phyloP scores from a whole-genome alignment of 169 alveolate genomes.

The Cryptosporidium baileyi region DNA sequence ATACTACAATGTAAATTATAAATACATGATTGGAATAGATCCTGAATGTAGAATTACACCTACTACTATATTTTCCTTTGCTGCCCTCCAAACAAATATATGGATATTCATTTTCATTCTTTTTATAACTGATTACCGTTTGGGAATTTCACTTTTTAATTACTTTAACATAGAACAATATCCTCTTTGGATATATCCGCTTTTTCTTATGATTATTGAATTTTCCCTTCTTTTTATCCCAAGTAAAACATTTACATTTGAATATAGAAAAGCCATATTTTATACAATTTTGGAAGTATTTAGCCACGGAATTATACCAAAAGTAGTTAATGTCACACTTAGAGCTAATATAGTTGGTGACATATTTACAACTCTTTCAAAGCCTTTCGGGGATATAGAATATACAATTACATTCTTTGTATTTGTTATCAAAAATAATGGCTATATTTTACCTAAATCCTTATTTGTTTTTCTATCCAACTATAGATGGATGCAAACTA shows the following conservation, averaged over 20 bases:
- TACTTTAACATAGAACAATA: conserved; percentile 18
- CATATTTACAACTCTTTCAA: conserved; percentile 79
- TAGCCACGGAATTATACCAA: conserved; percentile 70
- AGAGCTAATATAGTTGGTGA: conserved; percentile 82
- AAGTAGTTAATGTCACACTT: conserved; percentile 77
- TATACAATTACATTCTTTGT: conserved; percentile 75
- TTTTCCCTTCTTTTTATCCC: conserved; percentile 72
- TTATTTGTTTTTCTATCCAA: conserved; percentile 23
- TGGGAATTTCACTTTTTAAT: conserved; percentile 57
- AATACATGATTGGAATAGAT: conserved; percentile 77
- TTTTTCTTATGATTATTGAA: conserved; percentile 67
- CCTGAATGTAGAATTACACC: conserved; percentile 76
- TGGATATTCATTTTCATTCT: conserved; percentile 73
- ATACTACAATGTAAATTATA: conserved; percentile 80
- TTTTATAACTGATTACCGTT: conserved; percentile 75
- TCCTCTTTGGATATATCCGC: conserved; percentile 62
- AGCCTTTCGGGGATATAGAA: conserved; percentile 82
- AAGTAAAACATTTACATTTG: conserved; percentile 72
- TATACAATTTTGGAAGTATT: conserved; percentile 71
- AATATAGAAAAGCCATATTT: conserved; percentile 73
- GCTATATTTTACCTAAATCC: conserved; percentile 37
- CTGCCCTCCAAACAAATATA: conserved; percentile 76
- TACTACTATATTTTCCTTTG: conserved; percentile 74
- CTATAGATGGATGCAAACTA: conserved; percentile 78
- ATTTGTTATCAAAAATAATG: conserved; percentile 58